phyloP scores from a whole-genome alignment of 176 grass and related monocot species.

The Carex cristatella region DNA sequence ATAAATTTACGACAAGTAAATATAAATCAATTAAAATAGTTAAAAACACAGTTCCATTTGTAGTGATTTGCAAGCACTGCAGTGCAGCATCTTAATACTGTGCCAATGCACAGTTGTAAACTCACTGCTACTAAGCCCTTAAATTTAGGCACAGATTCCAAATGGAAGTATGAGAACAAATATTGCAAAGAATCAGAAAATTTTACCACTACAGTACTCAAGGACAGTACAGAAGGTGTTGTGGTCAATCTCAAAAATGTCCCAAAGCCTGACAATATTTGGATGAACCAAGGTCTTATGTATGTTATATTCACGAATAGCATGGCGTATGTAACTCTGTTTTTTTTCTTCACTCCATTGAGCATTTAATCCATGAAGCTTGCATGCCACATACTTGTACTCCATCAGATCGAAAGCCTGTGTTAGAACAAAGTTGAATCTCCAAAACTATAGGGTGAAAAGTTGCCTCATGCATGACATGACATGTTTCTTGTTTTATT shows the following conservation, averaged over 20 bases:
- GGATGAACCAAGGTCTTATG: slow-evolving; percentile 97
- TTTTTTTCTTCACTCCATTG: slow-evolving; percentile 99
- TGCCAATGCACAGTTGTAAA: not conserved
- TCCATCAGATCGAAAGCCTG: slow-evolving; percentile 99
- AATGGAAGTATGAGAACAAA: slow-evolving; percentile 11
- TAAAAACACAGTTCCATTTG: not conserved
- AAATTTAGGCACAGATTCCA: not conserved
- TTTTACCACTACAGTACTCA: slow-evolving; percentile 94
- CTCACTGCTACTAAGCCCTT: not conserved
- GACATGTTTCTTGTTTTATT: not conserved
- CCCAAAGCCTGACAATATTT: slow-evolving; percentile 95
- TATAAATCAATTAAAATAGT: not conserved
- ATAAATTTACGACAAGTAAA: not conserved
- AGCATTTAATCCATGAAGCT: slow-evolving; percentile 95
- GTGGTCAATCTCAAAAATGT: slow-evolving; percentile 97
- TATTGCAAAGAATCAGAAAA: slow-evolving; percentile 4
- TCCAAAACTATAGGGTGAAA: not conserved
- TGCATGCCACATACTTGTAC: slow-evolving; percentile 92
- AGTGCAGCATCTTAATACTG: not conserved
- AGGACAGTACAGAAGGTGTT: slow-evolving; percentile 98
- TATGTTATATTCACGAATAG: slow-evolving; percentile 98
- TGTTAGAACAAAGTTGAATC: slow-evolving; percentile 20
- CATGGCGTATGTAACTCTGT: slow-evolving; percentile 96
- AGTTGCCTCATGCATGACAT: not conserved
- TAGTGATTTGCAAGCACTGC: not conserved